Evolutionary conservation across 805 yeast species (phyloP).

Genomic region (Sugiyamaella chiloensis): DNA sequence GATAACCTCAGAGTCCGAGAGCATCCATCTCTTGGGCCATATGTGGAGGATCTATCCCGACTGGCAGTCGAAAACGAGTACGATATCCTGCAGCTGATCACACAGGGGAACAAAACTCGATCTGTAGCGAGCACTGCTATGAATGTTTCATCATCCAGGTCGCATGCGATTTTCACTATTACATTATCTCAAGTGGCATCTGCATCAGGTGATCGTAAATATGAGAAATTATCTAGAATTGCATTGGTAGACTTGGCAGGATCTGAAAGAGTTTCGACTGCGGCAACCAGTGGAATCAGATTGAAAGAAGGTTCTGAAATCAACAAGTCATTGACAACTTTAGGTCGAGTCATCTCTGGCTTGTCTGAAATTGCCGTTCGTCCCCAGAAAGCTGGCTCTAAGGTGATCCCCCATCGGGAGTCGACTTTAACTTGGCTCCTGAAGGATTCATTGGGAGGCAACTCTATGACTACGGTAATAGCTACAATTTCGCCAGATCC

Average conservation of each 20-base stretch:
- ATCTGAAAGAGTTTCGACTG: slow-evolving; percentile 55
- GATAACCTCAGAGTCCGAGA: slow-evolving; percentile 48
- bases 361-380: slow-evolving; percentile 31
- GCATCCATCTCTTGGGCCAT: slow-evolving; percentile 51
- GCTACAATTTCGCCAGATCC: slow-evolving; percentile 58
- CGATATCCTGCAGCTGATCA: slow-evolving; percentile 44
- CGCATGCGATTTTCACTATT: slow-evolving; percentile 69
- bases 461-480: slow-evolving; percentile 83
- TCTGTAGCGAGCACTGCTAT: slow-evolving; percentile 63
- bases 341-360: slow-evolving; percentile 55
- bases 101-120: slow-evolving; percentile 49
- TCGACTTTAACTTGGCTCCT: slow-evolving; percentile 68
- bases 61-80: slow-evolving; percentile 39
- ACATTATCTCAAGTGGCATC: slow-evolving; percentile 49
- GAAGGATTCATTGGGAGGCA: slow-evolving; percentile 82
- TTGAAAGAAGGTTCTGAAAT: slow-evolving; percentile 64
- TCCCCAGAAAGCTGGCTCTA: slow-evolving; percentile 11
- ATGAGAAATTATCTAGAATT: slow-evolving; percentile 44
- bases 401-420: slow-evolving; percentile 57
- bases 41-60: slow-evolving; percentile 56
- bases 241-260: slow-evolving; percentile 71
- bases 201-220: slow-evolving; percentile 17
- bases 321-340: slow-evolving; percentile 61
- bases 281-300: slow-evolving; percentile 46
- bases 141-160: slow-evolving; percentile 66